phyloP scores from a whole-genome alignment of 352 stramenopile species.

The Phytophthora colocasiae region DNA sequence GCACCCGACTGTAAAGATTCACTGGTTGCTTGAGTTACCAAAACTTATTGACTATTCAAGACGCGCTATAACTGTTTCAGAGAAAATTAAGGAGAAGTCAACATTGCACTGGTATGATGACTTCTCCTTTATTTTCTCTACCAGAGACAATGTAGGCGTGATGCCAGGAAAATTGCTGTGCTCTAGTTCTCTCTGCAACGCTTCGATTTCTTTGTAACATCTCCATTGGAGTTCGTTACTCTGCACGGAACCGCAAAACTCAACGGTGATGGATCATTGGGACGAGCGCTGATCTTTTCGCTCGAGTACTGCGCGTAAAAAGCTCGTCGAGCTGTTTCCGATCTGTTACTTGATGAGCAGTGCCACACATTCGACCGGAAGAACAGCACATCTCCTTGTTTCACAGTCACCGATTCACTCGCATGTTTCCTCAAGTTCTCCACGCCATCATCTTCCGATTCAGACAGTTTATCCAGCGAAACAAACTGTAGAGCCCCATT shows the following conservation, averaged over 20 bases:
- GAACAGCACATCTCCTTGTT: constrained; percentile 59
- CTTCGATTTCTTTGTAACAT: not conserved
- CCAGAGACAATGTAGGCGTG: no score
- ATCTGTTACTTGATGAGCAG: constrained; percentile 67
- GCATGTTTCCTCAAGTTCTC: constrained; percentile 23
- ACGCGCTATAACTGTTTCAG: no score
- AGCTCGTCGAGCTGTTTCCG: constrained; percentile 45
- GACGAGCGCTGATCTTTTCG: constrained; percentile 53
- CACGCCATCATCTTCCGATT: not conserved
- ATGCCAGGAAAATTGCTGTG: no score
- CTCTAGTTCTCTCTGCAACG: not conserved
- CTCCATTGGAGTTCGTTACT: not conserved
- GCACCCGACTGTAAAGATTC: no score
- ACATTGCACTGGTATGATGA: no score
- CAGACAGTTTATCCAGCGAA: constrained; percentile 21
- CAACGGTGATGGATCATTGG: constrained; percentile 47
- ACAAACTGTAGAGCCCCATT: constrained; percentile 75
- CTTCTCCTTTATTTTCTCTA: no score
- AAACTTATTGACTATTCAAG: no score
- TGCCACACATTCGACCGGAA: constrained; percentile 83
- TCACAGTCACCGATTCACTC: constrained; percentile 36
- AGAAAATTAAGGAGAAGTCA: no score
- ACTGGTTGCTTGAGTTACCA: no score
- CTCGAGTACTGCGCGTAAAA: constrained; percentile 81
- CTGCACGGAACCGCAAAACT: constrained; percentile 74